These are phyloP conservation scores for Meredithiella fracta DNA, from an alignment of 2,329 filamentous ascomycete genomes.

Conservation along the genomic window DNA sequence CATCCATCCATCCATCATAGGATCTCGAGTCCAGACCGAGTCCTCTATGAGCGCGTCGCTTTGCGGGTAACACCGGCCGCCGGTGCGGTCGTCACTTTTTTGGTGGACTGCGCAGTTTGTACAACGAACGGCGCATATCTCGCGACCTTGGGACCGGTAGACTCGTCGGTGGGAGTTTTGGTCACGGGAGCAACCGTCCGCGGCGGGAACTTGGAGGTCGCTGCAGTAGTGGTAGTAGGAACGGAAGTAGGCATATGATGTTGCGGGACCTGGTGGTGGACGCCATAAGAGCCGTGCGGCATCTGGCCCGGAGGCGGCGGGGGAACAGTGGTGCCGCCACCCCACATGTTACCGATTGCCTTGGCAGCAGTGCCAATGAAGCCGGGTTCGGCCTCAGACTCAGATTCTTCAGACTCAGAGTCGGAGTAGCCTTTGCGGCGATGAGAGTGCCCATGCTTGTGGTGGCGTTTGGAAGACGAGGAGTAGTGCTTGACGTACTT, in stretches of 20 bases:
- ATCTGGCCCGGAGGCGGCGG: not conserved
- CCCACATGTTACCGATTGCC: not conserved
- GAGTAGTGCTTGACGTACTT: not conserved
- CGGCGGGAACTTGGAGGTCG: not conserved
- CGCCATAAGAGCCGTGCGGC: not conserved
- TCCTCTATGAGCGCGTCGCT: not conserved
- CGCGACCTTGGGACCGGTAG: conserved; percentile 10
- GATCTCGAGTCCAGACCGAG: not conserved
- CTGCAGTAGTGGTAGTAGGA: not conserved
- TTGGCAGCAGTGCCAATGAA: conserved; percentile 25
- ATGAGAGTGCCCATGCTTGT: not conserved
- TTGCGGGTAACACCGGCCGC: not conserved
- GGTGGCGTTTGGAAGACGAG: not conserved
- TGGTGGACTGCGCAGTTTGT: not conserved
- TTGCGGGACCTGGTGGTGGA: not conserved
- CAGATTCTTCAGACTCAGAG: conserved; percentile 2
- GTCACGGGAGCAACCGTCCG: not conserved
- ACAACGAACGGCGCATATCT: conserved; percentile 12
- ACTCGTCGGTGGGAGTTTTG: not conserved
- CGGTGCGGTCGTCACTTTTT: not conserved
- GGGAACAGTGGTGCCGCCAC: not conserved
- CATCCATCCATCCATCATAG: not conserved
- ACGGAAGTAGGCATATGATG: not conserved
- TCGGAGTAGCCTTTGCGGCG: not conserved
- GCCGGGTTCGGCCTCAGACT: conserved; percentile 5